These are phyloP conservation scores for Penicillium paneum DNA, from an alignment of 2,329 filamentous ascomycete genomes.

Conservation along the genomic window DNA sequence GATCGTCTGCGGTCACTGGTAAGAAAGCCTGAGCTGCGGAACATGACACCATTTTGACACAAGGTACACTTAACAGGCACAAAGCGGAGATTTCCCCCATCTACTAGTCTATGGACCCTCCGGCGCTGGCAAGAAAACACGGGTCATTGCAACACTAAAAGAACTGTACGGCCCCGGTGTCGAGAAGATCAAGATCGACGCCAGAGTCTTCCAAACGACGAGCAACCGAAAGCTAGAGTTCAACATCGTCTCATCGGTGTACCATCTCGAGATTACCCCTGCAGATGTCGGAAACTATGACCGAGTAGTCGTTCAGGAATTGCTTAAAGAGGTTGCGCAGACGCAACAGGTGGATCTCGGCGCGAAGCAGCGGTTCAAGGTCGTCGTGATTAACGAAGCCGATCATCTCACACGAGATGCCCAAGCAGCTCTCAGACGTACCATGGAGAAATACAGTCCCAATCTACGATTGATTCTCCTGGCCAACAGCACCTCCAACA, in stretches of 20 bases:
- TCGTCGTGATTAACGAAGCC: conserved; percentile 98
- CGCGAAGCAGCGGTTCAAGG: conserved; percentile 92
- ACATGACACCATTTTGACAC: conserved; percentile 8
- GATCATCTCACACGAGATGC: conserved; percentile 92
- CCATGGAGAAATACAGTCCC: conserved; percentile 99
- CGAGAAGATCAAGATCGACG: conserved; percentile 99
- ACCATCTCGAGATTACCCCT: conserved; percentile 97
- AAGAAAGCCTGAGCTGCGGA: conserved; percentile 24
- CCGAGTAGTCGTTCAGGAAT: conserved; percentile 89
- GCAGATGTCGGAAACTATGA: conserved; percentile 97
- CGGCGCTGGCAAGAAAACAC: conserved; percentile 95
- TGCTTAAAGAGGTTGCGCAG: conserved; percentile 96
- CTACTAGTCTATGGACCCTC: conserved; percentile 95
- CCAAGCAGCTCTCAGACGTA: conserved; percentile 87
- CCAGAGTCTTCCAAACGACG: conserved; percentile 90
- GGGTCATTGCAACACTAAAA: conserved; percentile 91
- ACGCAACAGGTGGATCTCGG: conserved; percentile 96
- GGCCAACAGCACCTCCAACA: conserved; percentile 95
- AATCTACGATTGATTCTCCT: conserved; percentile 88
- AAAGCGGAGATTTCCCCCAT: conserved; percentile 96
- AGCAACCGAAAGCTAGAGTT: conserved; percentile 98
- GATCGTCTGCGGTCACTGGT: conserved; percentile 82
- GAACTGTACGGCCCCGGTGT: conserved; percentile 93
- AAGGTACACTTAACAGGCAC: conserved; percentile 59
- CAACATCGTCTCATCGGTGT: conserved; percentile 95